Conservation (phyloP, 208 protist genomes). For the Strigomonas culicis region DNA sequence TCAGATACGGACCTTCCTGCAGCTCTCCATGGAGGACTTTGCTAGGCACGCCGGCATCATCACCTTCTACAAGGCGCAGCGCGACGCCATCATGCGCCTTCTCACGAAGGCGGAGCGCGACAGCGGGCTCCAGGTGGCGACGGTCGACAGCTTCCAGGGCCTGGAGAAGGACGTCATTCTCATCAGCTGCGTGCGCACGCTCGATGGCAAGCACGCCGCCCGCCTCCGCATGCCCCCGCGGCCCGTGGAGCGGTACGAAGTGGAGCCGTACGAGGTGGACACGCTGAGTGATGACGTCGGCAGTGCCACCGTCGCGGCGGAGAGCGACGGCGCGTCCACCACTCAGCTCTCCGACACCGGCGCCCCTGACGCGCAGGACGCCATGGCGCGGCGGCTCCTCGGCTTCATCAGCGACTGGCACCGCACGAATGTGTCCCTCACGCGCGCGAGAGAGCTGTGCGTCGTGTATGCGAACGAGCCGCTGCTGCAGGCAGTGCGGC, state of each 20-base stretch:
- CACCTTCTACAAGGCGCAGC: constrained; percentile 84
- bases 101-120: constrained; percentile 50
- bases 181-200: constrained; percentile 85
- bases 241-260: too few relatives aligned
- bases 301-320: background rate
- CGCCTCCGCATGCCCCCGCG: too few relatives aligned
- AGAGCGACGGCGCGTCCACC: too few relatives aligned
- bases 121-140: constrained; percentile 71
- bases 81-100: constrained; percentile 30
- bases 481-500: constrained; percentile 32
- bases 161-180: constrained; percentile 93
- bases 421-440: constrained; percentile 93
- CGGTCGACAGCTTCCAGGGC: constrained; percentile 94
- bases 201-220: background rate
- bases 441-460: constrained; percentile 82
- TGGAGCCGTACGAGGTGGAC: too few relatives aligned
- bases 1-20: constrained; percentile 45
- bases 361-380: too few relatives aligned
- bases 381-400: constrained; percentile 19
- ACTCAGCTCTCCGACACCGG: too few relatives aligned
- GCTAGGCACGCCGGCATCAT: constrained; percentile 61
- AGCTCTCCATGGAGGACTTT: constrained; percentile 48
- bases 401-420: constrained; percentile 89
- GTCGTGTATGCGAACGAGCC: constrained; percentile 59
- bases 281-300: background rate